Conservation (phyloP, 2,329 filamentous ascomycete genomes). For the Fusarium bulbicola region DNA sequence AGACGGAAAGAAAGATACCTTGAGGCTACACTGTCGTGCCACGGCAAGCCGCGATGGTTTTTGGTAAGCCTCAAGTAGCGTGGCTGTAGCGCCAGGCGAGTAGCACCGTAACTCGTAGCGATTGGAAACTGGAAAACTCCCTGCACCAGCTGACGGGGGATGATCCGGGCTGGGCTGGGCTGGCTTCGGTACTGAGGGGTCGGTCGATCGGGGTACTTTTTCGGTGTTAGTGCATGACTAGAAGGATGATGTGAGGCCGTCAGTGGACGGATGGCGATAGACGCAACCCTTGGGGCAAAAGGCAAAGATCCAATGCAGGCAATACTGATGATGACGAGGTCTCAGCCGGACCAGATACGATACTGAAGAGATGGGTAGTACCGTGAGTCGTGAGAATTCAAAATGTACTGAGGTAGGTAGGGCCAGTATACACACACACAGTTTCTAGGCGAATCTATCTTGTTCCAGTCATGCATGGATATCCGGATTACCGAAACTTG, state of each 20-base stretch:
- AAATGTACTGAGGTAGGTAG: neutral
- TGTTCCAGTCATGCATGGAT: neutral
- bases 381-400: neutral
- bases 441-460: neutral
- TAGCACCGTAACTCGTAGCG: slow-evolving; percentile 11
- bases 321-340: slow-evolving; percentile 28
- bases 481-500: neutral
- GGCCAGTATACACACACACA: neutral
- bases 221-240: slow-evolving; percentile 27
- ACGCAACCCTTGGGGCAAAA: slow-evolving; percentile 31
- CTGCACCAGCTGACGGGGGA: slow-evolving; percentile 39
- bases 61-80: slow-evolving; percentile 6
- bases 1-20: neutral
- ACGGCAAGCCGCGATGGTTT: neutral
- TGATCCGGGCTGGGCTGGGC: slow-evolving; percentile 28
- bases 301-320: slow-evolving; percentile 22
- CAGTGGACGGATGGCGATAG: slow-evolving; percentile 30
- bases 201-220: slow-evolving; percentile 36
- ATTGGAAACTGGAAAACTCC: slow-evolving; percentile 23
- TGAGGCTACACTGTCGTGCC: neutral
- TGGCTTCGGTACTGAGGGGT: slow-evolving; percentile 38
- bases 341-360: neutral
- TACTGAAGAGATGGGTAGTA: neutral
- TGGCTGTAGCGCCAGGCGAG: slow-evolving; percentile 6
- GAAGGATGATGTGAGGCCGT: slow-evolving; percentile 23